Conservation (phyloP, 306 rosid species). For the Glycine latifolia region DNA sequence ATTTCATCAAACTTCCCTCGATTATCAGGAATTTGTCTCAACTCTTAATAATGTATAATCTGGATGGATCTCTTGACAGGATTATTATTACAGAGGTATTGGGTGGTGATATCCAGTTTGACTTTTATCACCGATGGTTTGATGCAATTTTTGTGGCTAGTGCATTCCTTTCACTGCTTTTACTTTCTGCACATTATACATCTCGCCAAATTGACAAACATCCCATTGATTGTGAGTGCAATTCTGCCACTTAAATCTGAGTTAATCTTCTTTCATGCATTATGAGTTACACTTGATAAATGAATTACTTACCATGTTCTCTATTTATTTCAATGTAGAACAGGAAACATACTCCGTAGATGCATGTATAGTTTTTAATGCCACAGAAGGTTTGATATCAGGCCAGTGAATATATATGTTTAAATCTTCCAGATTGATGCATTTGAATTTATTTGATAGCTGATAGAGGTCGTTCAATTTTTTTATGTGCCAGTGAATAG, state of each 20-base stretch:
- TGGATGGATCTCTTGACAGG: slow-evolving; percentile 61
- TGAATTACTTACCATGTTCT: slow-evolving; percentile 34
- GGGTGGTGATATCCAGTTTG: slow-evolving; percentile 99
- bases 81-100: slow-evolving; percentile 96
- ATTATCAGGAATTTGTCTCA: background rate
- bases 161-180: slow-evolving; percentile 95
- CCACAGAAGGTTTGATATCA: slow-evolving; percentile 43
- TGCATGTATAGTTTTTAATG: slow-evolving; percentile 38
- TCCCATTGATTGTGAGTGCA: slow-evolving; percentile 84
- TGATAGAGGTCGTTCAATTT: background rate
- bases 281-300: slow-evolving; percentile 9
- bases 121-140: slow-evolving; percentile 98
- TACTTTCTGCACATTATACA: slow-evolving; percentile 95
- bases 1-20: slow-evolving; percentile 27
- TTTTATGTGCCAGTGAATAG: slow-evolving; percentile 39
- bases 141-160: slow-evolving; percentile 98
- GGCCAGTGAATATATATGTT: slow-evolving; percentile 22
- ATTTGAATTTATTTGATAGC: slow-evolving; percentile 38
- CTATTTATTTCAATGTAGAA: slow-evolving; percentile 42
- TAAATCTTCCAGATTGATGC: slow-evolving; percentile 26
- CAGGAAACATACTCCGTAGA: slow-evolving; percentile 41
- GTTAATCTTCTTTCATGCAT: slow-evolving; percentile 30
- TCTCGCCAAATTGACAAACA: slow-evolving; percentile 96
- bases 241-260: slow-evolving; percentile 18
- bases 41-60: slow-evolving; percentile 30